Evolutionary conservation across 1,284 basidiomycete species (phyloP).

Genomic region (Sporisorium graminicola): DNA sequence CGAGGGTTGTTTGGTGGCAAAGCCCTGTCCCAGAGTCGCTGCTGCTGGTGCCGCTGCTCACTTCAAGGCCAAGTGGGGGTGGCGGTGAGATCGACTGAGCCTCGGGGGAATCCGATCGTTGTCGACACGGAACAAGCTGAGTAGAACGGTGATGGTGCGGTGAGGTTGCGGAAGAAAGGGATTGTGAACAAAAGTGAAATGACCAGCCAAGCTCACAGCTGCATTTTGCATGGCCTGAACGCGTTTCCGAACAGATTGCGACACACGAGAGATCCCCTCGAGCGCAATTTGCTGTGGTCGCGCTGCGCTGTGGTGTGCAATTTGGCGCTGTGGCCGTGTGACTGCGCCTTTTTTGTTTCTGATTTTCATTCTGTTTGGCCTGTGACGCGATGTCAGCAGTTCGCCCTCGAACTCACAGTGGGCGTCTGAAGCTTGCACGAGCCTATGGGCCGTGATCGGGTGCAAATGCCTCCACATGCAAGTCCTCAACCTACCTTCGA

Average conservation of each 20-base stretch:
- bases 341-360: slow-evolving; percentile 2
- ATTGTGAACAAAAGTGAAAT: neutral
- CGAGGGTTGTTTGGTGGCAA: neutral
- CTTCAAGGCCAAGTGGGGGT: neutral
- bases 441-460: slow-evolving; percentile 23
- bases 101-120: neutral
- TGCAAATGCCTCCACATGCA: slow-evolving; percentile 11
- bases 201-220: slow-evolving; percentile 1
- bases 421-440: neutral
- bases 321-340: neutral
- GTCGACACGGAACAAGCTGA: slow-evolving; percentile 5
- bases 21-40: neutral
- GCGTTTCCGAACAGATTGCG: slow-evolving; percentile 3
- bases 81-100: neutral
- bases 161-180: slow-evolving; percentile 4
- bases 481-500: neutral
- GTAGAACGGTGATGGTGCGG: slow-evolving; percentile 15
- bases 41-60: neutral
- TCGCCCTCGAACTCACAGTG: neutral
- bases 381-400: slow-evolving; percentile 5
- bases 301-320: too few species aligned
- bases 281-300: too few species aligned
- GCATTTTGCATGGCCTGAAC: slow-evolving; percentile 30
- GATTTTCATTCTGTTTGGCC: neutral
- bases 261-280: neutral